These are phyloP conservation scores for Psilocybe mexicana DNA, from an alignment of 1,284 basidiomycete genomes.

Conservation along the genomic window DNA sequence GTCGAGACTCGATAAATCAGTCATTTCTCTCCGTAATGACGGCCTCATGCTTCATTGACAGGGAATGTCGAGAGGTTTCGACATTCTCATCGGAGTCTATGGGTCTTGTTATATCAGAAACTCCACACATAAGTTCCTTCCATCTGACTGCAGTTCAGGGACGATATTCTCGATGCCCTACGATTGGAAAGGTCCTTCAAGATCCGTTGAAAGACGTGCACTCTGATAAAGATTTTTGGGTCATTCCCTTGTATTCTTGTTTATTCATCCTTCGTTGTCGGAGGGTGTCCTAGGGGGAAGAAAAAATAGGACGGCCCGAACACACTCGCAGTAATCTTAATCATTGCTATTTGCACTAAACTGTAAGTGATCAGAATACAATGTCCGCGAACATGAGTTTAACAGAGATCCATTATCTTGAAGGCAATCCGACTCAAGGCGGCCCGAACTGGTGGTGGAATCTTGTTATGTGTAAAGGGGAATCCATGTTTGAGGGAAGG, in stretches of 20 bases:
- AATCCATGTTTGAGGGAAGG: not conserved
- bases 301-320: constrained; percentile 14
- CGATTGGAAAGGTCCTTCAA: constrained; percentile 16
- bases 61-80: constrained; percentile 1
- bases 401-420: constrained; percentile 23
- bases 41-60: constrained; percentile 6
- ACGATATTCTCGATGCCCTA: constrained; percentile 11
- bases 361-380: constrained; percentile 23
- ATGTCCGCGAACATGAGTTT: constrained; percentile 24
- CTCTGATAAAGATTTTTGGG: constrained; percentile 11
- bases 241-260: constrained; percentile 12
- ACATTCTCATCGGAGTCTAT: not conserved
- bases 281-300: constrained; percentile 11
- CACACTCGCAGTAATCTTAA: constrained; percentile 20
- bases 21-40: constrained; percentile 7
- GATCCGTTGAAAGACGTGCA: constrained; percentile 17
- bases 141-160: constrained; percentile 14
- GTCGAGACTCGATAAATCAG: constrained; percentile 8
- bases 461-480: not conserved
- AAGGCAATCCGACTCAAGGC: constrained; percentile 21
- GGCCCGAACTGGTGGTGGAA: constrained; percentile 21
- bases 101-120: constrained; percentile 2
- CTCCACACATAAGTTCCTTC: constrained; percentile 8
- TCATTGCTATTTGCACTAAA: constrained; percentile 20
- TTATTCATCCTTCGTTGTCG: constrained; percentile 15